Evolutionary conservation across 495 filamentous ascomycete genomes (phyloP).

Genomic region (Aspergillus sclerotioniger): DNA sequence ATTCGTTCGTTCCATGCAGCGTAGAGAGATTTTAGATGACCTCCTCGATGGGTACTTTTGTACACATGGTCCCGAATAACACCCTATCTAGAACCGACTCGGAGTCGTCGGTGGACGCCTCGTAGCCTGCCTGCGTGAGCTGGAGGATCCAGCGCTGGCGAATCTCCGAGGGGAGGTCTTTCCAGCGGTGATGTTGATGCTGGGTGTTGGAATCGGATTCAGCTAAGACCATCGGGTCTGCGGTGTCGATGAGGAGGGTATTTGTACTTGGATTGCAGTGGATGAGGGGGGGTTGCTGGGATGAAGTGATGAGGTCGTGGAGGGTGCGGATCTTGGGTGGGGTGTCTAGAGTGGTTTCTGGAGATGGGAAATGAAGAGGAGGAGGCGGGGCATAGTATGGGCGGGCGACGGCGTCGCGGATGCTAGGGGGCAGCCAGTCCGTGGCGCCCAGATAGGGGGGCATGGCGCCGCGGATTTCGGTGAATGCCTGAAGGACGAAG

Average conservation of each 20-base stretch:
- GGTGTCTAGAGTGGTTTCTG: too few species aligned
- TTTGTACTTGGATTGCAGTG: slow-evolving; percentile 7
- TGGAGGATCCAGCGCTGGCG: slow-evolving; percentile 64
- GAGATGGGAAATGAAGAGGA: slow-evolving; percentile 3
- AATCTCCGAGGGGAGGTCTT: slow-evolving; percentile 59
- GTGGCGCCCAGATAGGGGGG: slow-evolving; percentile 56
- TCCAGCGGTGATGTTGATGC: slow-evolving; percentile 49
- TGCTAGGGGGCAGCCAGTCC: slow-evolving; percentile 39
- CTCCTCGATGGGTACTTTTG: slow-evolving; percentile 19
- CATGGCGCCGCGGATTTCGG: slow-evolving; percentile 63
- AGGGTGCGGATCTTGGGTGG: slow-evolving; percentile 1
- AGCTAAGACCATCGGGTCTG: neutral
- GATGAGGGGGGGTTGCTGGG: neutral
- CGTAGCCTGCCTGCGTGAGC: slow-evolving; percentile 68
- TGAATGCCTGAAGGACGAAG: slow-evolving; percentile 61
- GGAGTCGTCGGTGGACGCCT: slow-evolving; percentile 64
- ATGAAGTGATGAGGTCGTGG: slow-evolving; percentile 2
- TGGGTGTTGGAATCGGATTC: slow-evolving; percentile 27
- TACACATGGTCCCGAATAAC: slow-evolving; percentile 68
- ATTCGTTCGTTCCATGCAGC: too few species aligned
- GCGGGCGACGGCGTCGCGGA: slow-evolving; percentile 27
- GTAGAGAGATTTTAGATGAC: neutral
- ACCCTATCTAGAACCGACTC: slow-evolving; percentile 64
- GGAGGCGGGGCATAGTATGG: slow-evolving; percentile 16
- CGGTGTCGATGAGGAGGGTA: slow-evolving; percentile 9